Conservation (phyloP, 306 rosid genomes). For the Senna tora region DNA sequence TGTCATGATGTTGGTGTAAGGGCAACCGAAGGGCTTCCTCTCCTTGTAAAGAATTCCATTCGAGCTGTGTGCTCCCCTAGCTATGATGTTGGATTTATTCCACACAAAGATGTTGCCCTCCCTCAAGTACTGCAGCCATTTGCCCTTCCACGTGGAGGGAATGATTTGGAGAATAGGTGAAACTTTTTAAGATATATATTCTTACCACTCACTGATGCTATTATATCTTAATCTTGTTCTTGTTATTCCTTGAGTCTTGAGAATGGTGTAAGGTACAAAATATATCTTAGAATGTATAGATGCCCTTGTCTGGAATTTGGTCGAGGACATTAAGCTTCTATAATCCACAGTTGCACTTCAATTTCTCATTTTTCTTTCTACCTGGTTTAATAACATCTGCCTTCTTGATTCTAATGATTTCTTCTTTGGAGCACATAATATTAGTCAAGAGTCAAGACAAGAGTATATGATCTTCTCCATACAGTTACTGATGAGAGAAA, state of each 20-base stretch:
- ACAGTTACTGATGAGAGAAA: background rate
- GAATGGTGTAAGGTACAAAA: background rate
- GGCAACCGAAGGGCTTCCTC: constrained; percentile 86
- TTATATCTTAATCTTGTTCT: constrained; percentile 21
- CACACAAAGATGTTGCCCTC: constrained; percentile 95
- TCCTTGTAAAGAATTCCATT: constrained; percentile 89
- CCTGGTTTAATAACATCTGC: constrained; percentile 1
- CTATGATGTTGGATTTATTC: constrained; percentile 95
- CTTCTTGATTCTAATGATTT: constrained; percentile 11
- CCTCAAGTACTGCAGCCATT: constrained; percentile 97
- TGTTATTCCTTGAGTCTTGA: constrained; percentile 6
- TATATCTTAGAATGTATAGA: constrained; percentile 19
- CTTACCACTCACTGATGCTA: background rate
- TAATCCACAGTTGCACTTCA: background rate
- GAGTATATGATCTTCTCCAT: background rate
- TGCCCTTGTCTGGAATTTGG: constrained; percentile 9
- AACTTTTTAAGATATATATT: constrained; percentile 1
- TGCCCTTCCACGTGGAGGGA: constrained; percentile 98
- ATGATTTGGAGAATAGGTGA: constrained; percentile 87
- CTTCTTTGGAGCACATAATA: constrained; percentile 15
- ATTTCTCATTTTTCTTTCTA: constrained; percentile 1
- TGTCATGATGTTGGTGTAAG: constrained; percentile 99
- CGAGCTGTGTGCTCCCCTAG: constrained; percentile 97
- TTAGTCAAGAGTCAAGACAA: background rate
- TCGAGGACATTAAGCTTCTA: constrained; percentile 22